A percentile compares a stretch with the other conserved stretches of the same genome.
phyloP scores from a whole-genome alignment of 225 moss, liverwort and hornwort species.

The Rhytidiadelphus loreus region DNA sequence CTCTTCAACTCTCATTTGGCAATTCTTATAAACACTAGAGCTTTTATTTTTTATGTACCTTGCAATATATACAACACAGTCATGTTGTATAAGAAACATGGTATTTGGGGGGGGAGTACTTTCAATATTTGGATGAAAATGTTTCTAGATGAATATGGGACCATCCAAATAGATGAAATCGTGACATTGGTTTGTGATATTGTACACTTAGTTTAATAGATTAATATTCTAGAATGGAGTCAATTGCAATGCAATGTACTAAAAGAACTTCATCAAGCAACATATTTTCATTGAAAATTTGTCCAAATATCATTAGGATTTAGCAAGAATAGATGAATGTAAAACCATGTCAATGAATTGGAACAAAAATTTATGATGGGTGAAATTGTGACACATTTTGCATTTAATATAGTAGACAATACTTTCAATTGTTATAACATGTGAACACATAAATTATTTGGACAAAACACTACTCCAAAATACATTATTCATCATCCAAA shows the following conservation, averaged over 20 bases:
- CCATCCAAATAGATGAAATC: neutral
- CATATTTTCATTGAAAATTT: neutral
- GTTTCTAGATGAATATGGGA: neutral
- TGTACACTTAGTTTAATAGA: neutral
- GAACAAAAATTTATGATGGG: neutral
- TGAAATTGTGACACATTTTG: neutral
- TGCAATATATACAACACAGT: neutral
- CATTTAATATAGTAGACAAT: neutral
- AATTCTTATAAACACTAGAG: neutral
- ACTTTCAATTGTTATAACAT: neutral
- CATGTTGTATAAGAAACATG: neutral
- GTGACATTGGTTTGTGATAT: neutral
- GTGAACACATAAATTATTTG: neutral
- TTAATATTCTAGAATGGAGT: neutral
- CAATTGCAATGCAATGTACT: neutral
- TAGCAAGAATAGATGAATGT: neutral
- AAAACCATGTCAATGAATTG: neutral
- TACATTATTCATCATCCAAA: neutral
- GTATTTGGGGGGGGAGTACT: fast-evolving
- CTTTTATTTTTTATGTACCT: neutral
- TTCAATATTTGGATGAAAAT: neutral
- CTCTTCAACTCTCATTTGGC: neutral
- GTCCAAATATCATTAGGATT: neutral
- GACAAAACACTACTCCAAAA: neutral
- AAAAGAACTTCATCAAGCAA: neutral